Base-by-base conservation (phyloP, 2,329 filamentous ascomycete species). In the Gyromitra esculenta region DNA sequence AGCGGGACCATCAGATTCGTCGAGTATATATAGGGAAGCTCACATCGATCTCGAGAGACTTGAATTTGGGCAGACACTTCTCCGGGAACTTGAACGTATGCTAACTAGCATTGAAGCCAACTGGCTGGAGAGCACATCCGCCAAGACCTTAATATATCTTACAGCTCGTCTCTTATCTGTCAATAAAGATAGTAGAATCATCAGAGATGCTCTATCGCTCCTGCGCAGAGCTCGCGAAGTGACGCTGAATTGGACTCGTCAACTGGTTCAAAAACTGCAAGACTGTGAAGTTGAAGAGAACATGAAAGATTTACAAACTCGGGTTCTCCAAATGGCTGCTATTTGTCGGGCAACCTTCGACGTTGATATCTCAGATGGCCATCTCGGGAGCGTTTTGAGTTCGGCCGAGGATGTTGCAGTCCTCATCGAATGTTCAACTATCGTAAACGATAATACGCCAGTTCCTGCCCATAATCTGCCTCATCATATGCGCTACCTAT, bases 21-120 rank as follows among this genome's bases (percentile, higher is more conserved):
- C 50, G 18, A 45, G 0, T 11, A 56, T 21, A n/a, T 54, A 4
- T 18, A 67, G 5, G 62, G 82, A 80, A 59, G 52, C 62, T 1
- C 82, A 83, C 76, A 15, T 48, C 0, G 76, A 82, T 43, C 74
- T 83, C 13, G 59, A 75, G 5, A 78, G 82, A 1, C 15, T 67
- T 0, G 54, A 31, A 1, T 84, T 83, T 74, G 74, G 82, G 0
- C 1, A 18, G 0, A 21, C 69, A 1, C 79, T 88, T 0, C 62
- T 87, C 0, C 11, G 21, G 0, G 79, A 80, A 2, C 73, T 88
- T 0, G 8, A 80, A 0, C 76, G 81, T 0, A 81, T 82, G 0
- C 71, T 85, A 0, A 65, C 68, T 0, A 82, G 82, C 0, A 83
- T 87, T 7, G 81, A 85, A 73, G 82, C 83, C n/a, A 89, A 88